Evolutionary conservation across 2,329 filamentous ascomycete genomes (phyloP).

Genomic region (Pochonia chlamydosporia): DNA sequence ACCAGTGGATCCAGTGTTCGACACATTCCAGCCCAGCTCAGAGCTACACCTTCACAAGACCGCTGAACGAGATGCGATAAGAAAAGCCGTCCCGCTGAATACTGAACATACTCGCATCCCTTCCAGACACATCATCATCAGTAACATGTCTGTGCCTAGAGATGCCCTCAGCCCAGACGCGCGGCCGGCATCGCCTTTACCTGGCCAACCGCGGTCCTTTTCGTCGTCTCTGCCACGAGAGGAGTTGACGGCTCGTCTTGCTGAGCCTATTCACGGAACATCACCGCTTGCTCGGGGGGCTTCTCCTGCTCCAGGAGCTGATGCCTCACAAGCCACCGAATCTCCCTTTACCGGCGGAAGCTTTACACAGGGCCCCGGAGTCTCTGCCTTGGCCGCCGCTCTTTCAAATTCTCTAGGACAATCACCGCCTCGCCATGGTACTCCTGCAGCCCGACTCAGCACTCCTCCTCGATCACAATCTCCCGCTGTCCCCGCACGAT

Average conservation of each 20-base stretch:
- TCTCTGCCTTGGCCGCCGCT: slow-evolving; percentile 85
- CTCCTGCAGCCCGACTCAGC: slow-evolving; percentile 51
- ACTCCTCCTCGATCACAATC: slow-evolving; percentile 46
- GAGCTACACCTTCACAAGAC: too few relatives aligned
- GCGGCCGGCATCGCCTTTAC: slow-evolving; percentile 42
- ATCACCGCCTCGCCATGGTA: slow-evolving; percentile 65
- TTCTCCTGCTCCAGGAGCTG: slow-evolving; percentile 23
- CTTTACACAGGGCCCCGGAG: slow-evolving; percentile 66
- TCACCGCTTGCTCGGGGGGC: slow-evolving; percentile 30
- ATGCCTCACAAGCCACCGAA: slow-evolving; percentile 31
- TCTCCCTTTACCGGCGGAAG: slow-evolving; percentile 62
- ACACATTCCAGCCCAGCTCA: too few relatives aligned
- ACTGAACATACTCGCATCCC: slow-evolving; percentile 5
- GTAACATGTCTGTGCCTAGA: slow-evolving; percentile 32
- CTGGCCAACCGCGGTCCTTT: slow-evolving; percentile 38
- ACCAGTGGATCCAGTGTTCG: too few relatives aligned
- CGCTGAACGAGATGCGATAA: slow-evolving; percentile 7
- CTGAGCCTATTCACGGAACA: slow-evolving; percentile 45
- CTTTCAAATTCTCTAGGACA: slow-evolving; percentile 68
- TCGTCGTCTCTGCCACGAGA: slow-evolving; percentile 51
- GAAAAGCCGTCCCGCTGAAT: background rate
- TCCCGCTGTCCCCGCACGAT: slow-evolving; percentile 27
- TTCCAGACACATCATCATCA: background rate
- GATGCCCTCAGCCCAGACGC: slow-evolving; percentile 29
- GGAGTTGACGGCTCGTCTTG: slow-evolving; percentile 55